Conservation (phyloP, 2,329 filamentous ascomycete genomes). For the Venturiaceae sp. region DNA sequence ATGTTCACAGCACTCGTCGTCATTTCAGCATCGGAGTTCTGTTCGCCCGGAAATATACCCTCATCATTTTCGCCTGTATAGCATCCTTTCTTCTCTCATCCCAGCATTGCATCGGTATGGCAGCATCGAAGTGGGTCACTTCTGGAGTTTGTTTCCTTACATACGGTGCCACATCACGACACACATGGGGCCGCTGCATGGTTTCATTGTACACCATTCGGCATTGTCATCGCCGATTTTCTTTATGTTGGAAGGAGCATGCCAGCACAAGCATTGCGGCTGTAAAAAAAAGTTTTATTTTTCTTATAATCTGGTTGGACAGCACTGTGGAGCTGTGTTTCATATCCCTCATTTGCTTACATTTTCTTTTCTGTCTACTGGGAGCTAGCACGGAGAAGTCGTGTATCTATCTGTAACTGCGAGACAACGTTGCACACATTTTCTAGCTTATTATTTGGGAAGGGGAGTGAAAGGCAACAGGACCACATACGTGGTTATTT, state of each 20-base stretch:
- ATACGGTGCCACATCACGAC: background rate
- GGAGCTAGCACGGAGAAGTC: background rate
- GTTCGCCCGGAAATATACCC: constrained; percentile 1
- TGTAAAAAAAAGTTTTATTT: background rate
- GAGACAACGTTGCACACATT: background rate
- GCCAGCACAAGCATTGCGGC: background rate
- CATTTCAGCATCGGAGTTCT: background rate
- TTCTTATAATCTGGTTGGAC: background rate
- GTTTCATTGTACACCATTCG: background rate
- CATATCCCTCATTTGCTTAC: background rate
- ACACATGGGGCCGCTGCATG: background rate
- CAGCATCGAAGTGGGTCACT: background rate
- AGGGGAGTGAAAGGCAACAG: background rate
- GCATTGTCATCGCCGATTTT: background rate
- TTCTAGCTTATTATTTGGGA: background rate
- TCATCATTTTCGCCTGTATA: background rate
- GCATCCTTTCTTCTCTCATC: background rate
- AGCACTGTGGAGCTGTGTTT: background rate
- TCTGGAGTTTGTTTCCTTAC: background rate
- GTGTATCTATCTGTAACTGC: background rate
- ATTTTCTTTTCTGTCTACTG: background rate
- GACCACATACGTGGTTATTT: background rate
- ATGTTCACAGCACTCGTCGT: background rate
- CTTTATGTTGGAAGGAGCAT: background rate
- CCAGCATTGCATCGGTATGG: background rate